Base-by-base conservation (phyloP, 768 basidiomycete species). In the Saitozyma podzolica region DNA sequence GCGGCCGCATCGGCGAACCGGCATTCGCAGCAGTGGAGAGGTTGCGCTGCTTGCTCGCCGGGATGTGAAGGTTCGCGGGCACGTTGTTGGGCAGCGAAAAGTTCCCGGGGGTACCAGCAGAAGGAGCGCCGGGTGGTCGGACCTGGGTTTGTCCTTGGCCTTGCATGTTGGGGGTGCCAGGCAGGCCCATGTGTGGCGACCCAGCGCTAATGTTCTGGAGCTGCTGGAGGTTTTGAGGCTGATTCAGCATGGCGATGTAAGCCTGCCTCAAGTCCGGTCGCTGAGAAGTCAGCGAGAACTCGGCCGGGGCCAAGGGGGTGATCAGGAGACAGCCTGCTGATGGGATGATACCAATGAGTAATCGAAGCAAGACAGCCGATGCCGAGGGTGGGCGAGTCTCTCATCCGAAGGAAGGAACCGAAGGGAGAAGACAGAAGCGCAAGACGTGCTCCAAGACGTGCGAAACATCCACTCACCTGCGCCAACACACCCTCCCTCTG, bases 61-160 rank as follows among this genome's bases (percentile, higher is more conserved):
- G 73, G 49, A 75, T 75, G 48, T 75, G 73, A 6, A 75, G 66
- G 50, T 75, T 75, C 9, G 58, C 53, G 7, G 67, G 54, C 20
- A 54, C 63, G 39, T 14, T 13, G 13, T 52, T 39, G 20, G 51
- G 13, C 39, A 10, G 13, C 11, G 13, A 13, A 29, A 52, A 19
- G 16, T 14, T 14, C 13, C 48, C 47, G n/a, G 63, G 41, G 29
- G 29, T 29, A 2, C 29, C 29, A 29, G 29, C 29, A 29, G 29
- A 29, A 29, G 29, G 29, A 29, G 29, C 29, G 29, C 29, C 29
- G 13, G 47, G 40, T 14, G 58, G 54, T 53, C 58, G 48, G 39
- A 52, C 51, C 20, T 39, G 17, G 11, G 3, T 8, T 13, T 29
- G 16, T 2, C 17, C 39, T 48, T 48, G 56, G 13, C 40, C 20